These are phyloP conservation scores for Heterobasidion occidentale DNA, from an alignment of 1,284 basidiomycete genomes.

Conservation along the genomic window DNA sequence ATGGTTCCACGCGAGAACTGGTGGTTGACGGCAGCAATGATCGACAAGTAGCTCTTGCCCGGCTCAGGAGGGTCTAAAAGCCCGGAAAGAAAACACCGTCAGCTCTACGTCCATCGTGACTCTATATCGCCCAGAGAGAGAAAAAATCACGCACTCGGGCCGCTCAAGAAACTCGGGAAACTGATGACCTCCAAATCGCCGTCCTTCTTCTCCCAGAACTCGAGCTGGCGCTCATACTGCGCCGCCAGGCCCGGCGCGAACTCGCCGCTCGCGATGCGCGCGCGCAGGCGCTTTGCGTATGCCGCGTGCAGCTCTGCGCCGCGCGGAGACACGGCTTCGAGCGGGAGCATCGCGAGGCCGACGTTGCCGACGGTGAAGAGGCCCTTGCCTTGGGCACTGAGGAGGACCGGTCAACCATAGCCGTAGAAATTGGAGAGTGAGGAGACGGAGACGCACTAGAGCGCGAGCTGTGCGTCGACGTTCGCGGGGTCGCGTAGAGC, in stretches of 20 bases:
- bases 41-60: constrained; percentile 15
- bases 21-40: constrained; percentile 9
- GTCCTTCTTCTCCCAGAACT: neutral
- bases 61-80: constrained; percentile 7
- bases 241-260: constrained; percentile 9
- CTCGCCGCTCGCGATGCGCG: neutral
- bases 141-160: constrained; percentile 7
- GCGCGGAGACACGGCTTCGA: constrained; percentile 2
- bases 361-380: constrained; percentile 10
- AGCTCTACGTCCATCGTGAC: too few relatives aligned
- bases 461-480: constrained; percentile 5
- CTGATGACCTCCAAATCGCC: constrained; percentile 10
- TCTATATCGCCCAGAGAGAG: neutral
- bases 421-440: neutral
- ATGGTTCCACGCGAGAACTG: constrained; percentile 28
- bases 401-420: too few relatives aligned
- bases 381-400: constrained; percentile 6
- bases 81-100: too few relatives aligned
- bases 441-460: constrained; percentile 14
- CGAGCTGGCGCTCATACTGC: constrained; percentile 10
- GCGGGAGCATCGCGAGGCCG: constrained; percentile 6
- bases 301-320: neutral
- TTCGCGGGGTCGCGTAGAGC: too few relatives aligned
- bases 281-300: constrained; percentile 1
- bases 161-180: constrained; percentile 13